phyloP scores from a whole-genome alignment of 176 grass and related monocot genomes.

The Musa itinerans region DNA sequence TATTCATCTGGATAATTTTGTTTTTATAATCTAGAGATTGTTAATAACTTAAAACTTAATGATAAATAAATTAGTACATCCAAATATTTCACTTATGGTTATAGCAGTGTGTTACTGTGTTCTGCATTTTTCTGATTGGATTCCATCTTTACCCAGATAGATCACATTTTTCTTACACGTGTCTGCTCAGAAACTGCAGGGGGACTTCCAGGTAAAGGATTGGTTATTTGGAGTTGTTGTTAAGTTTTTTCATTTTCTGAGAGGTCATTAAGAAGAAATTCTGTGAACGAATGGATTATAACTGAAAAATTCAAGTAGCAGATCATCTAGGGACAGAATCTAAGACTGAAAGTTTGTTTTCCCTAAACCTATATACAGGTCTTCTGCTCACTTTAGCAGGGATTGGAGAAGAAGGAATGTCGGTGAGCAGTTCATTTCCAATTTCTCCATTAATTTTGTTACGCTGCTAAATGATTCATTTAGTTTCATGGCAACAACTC shows the following conservation, averaged over 20 bases:
- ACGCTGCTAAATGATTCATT: neutral
- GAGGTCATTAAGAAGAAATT: neutral
- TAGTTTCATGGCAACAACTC: neutral
- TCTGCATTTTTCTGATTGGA: slow-evolving; percentile 6
- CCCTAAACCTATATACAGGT: slow-evolving; percentile 29
- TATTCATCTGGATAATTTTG: neutral
- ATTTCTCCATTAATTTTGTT: slow-evolving; percentile 5
- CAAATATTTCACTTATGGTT: neutral
- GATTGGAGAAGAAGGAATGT: slow-evolving; percentile 93
- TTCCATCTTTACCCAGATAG: slow-evolving; percentile 47
- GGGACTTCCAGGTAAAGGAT: slow-evolving; percentile 73
- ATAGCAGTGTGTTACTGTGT: neutral
- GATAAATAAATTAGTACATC: neutral
- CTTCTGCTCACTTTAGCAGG: slow-evolving; percentile 83
- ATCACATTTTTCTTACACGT: slow-evolving; percentile 85
- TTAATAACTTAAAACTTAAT: neutral
- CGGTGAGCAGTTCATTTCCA: slow-evolving; percentile 41
- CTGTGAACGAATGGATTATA: neutral
- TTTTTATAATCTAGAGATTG: neutral
- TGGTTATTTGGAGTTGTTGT: neutral
- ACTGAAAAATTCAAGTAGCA: neutral
- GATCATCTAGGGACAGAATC: neutral
- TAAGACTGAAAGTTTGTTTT: neutral
- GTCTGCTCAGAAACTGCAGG: slow-evolving; percentile 99
- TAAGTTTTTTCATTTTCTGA: neutral